Evolutionary conservation across 352 stramenopile genomes (phyloP).

Genomic region (Phytopythium helicoides): DNA sequence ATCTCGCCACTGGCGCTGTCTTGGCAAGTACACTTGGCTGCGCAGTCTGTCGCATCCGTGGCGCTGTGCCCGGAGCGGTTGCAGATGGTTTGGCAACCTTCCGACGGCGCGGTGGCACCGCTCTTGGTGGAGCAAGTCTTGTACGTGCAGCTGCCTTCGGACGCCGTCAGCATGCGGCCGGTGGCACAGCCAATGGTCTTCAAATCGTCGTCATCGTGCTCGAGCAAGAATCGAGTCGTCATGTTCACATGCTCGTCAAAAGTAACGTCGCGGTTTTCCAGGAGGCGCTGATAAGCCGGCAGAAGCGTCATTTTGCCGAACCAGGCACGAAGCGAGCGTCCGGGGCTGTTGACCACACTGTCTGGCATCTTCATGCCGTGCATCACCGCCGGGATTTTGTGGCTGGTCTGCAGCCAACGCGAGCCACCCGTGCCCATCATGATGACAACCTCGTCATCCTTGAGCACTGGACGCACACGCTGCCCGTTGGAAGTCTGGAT

Average conservation of each 20-base stretch:
- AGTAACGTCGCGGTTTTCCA: constrained; percentile 53
- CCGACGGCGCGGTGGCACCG: constrained; percentile 14
- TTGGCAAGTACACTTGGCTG: constrained; percentile 39
- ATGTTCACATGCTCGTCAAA: constrained; percentile 52
- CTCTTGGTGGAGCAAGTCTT: constrained; percentile 41
- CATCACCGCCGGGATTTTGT: constrained; percentile 49
- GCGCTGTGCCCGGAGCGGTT: constrained; percentile 26
- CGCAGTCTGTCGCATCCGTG: constrained; percentile 35
- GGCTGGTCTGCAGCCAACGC: constrained; percentile 64
- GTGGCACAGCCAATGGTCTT: constrained; percentile 40
- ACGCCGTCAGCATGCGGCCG: constrained; percentile 37
- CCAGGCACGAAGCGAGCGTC: constrained; percentile 47
- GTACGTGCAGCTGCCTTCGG: constrained; percentile 43
- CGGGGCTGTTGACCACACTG: constrained; percentile 37
- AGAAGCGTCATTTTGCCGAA: constrained; percentile 70
- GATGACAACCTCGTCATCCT: constrained; percentile 71
- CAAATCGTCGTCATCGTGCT: constrained; percentile 32
- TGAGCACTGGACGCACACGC: constrained; percentile 53
- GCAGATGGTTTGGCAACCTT: constrained; percentile 34
- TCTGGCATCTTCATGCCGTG: constrained; percentile 74
- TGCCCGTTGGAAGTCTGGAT: constrained; percentile 57
- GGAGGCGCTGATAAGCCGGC: constrained; percentile 25
- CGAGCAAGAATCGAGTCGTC: constrained; percentile 49
- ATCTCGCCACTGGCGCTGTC: constrained; percentile 25
- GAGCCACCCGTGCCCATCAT: constrained; percentile 76